Evolutionary conservation across 345 rosid genomes (phyloP), one percentile per base, ranked within the genome.

Genomic region (Psidium guajava): DNA sequence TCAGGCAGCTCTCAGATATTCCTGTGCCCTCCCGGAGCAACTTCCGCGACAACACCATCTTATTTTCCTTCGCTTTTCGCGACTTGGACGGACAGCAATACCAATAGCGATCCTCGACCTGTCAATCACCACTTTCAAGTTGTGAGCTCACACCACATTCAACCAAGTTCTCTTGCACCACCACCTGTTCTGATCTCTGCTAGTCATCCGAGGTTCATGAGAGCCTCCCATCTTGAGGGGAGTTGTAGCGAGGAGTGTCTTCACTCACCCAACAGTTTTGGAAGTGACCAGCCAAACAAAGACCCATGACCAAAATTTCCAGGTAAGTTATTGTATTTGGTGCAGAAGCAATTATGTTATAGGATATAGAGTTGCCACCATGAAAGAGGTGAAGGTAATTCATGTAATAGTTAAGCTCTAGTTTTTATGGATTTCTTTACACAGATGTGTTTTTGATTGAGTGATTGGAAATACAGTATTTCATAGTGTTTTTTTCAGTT

Each of bases 11-110:
- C 77, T 69, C 77, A 16, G 77, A 83, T 53, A 40, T 83, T 53
- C 84, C n/a, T 8, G 50, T 22, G 21, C 84, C 84, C 84, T 83
- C 51, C 59, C 28, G 20, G 47, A 44, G 75, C 6, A 21, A 22
- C 61, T 28, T 11, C 59, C 49, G 28, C 85, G 11, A 13, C 52
- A 8, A 5, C 90, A 69, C 92, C 90, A 74, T 81, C 93, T 58
- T 87, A 90, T 52, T 91, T 92, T 80, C 91, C 89, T 50, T 84
- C 89, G 8, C 87, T 82, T 81, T 85, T 52, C 40, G 25, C 89
- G 27, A 82, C 89, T 58, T 88, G 90, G 40, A 56, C 82, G 52
- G 91, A 87, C 86, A 32, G 44, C 24, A 32, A 16, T 8, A 84
- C 77, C 77, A 32, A 32, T 18, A 83, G 88, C 75, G 86, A 89